A percentile compares a stretch with the other conserved stretches of the same genome.
phyloP scores from a whole-genome alignment of 2,329 filamentous ascomycete species.

The Cordyceps cicadae region DNA sequence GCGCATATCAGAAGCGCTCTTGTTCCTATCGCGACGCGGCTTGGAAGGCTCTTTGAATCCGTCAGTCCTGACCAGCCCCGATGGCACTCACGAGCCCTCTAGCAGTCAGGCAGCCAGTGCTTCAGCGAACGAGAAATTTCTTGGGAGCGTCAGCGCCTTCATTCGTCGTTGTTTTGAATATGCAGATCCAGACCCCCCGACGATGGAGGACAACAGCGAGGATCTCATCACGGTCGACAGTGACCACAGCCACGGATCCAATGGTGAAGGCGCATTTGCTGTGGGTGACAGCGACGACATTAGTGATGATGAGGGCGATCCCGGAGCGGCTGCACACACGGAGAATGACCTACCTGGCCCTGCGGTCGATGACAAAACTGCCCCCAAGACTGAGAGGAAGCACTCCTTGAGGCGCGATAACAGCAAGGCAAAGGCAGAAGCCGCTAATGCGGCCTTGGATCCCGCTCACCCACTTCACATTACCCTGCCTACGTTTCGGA shows the following conservation, averaged over 20 bases:
- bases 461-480: constrained; percentile 91
- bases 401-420: constrained; percentile 4
- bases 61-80: constrained; percentile 27
- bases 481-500: constrained; percentile 93
- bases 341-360: neutral
- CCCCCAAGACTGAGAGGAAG: constrained; percentile 32
- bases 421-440: constrained; percentile 57
- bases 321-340: constrained; percentile 27
- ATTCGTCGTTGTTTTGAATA: constrained; percentile 97
- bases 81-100: constrained; percentile 39
- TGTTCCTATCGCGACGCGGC: constrained; percentile 86
- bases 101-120: constrained; percentile 38
- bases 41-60: constrained; percentile 64
- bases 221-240: constrained; percentile 17
- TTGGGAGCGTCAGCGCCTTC: constrained; percentile 90
- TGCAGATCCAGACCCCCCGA: constrained; percentile 79
- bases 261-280: constrained; percentile 48
- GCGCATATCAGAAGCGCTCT: constrained; percentile 82
- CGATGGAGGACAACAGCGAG: constrained; percentile 40
- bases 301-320: constrained; percentile 34
- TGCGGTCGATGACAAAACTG: constrained; percentile 23
- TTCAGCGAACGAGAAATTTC: constrained; percentile 75
- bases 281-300: constrained; percentile 64
- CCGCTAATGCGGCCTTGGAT: constrained; percentile 84
- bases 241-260: constrained; percentile 25